These are phyloP conservation scores for Staphylotrichum longicolle DNA, from an alignment of 495 filamentous ascomycete genomes.

Conservation along the genomic window DNA sequence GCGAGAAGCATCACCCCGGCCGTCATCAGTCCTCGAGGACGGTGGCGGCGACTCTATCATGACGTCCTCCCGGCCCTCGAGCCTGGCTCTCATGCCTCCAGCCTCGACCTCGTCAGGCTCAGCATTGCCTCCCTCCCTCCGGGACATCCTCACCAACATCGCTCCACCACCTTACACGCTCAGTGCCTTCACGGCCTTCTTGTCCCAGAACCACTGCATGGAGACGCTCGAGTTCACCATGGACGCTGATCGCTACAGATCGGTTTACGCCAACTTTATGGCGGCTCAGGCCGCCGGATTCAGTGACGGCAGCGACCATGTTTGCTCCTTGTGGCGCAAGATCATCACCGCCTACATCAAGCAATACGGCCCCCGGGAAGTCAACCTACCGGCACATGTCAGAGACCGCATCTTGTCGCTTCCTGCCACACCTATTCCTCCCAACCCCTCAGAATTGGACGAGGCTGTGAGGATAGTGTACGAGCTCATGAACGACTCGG, in stretches of 20 bases:
- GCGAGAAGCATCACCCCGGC: conserved; percentile 37
- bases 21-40: conserved; percentile 42
- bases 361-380: conserved; percentile 79
- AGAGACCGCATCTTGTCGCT: conserved; percentile 74
- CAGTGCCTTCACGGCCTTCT: conserved; percentile 91
- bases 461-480: conserved; percentile 88
- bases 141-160: conserved; percentile 83
- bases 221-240: conserved; percentile 97
- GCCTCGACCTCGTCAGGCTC: conserved; percentile 28
- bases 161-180: conserved; percentile 91
- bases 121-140: conserved; percentile 72
- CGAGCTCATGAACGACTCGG: conserved; percentile 96
- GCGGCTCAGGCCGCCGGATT: conserved; percentile 21
- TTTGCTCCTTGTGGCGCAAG: conserved; percentile 70
- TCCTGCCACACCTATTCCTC: conserved; percentile 61
- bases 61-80: conserved; percentile 46
- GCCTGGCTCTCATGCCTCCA: conserved; percentile 43
- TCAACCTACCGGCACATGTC: conserved; percentile 86
- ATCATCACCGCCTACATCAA: conserved; percentile 71
- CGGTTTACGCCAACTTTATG: conserved; percentile 63
- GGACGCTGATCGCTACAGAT: conserved; percentile 86
- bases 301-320: conserved; percentile 61
- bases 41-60: conserved; percentile 46
- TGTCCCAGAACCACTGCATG: conserved; percentile 95
- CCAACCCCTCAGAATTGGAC: conserved; percentile 73